These are phyloP conservation scores for Lanmaoa rubissima DNA, from an alignment of 768 basidiomycete species.

Conservation along the genomic window DNA sequence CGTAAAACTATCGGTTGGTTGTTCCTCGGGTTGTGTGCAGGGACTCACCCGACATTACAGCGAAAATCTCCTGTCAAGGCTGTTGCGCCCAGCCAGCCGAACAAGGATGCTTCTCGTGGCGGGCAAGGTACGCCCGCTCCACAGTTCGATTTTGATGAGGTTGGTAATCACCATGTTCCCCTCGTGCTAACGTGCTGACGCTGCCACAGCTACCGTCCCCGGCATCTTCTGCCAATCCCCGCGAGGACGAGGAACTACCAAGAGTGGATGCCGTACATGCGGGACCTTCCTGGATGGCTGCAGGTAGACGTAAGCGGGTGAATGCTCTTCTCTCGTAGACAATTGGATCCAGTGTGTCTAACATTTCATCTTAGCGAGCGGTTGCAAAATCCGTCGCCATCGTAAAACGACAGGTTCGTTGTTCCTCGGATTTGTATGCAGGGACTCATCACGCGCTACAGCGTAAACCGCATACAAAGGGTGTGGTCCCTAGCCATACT, in stretches of 20 bases:
- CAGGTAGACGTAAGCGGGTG: neutral
- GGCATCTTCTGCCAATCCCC: neutral
- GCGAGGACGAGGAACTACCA: neutral
- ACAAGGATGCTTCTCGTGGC: too few species aligned
- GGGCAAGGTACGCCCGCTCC: neutral
- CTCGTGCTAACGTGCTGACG: neutral
- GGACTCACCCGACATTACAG: too few species aligned
- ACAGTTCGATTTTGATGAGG: neutral
- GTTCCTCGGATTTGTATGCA: neutral
- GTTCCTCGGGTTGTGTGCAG: too few species aligned
- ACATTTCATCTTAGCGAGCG: neutral
- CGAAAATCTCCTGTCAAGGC: too few species aligned
- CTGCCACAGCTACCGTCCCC: neutral
- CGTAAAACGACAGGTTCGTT: neutral
- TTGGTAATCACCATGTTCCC: neutral
- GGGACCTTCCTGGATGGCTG: neutral
- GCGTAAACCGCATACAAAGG: neutral
- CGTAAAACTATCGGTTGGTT: too few species aligned
- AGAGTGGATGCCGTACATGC: neutral
- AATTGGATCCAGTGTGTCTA: too few species aligned
- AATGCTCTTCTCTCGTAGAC: too few species aligned
- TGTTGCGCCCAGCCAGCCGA: too few species aligned
- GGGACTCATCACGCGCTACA: neutral
- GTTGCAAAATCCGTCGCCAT: neutral
- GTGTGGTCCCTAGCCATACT: too few species aligned